These are phyloP conservation scores for Suhomyces wounanorum DNA, from an alignment of 1,139 yeast species.

Conservation along the genomic window DNA sequence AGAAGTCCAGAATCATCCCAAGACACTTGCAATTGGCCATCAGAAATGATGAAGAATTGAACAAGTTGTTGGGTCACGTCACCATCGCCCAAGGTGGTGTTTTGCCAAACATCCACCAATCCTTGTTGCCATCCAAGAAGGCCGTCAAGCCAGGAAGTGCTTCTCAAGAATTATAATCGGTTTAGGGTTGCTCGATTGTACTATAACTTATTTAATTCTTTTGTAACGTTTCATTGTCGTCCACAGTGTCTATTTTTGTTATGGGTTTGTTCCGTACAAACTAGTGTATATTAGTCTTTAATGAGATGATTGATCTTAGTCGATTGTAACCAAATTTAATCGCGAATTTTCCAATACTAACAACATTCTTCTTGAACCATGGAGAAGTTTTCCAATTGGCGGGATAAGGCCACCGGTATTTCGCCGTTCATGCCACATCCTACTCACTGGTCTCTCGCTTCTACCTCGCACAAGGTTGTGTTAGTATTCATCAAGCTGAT, in stretches of 20 bases:
- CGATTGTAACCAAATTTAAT: not conserved
- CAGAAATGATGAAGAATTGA: conserved; percentile 57
- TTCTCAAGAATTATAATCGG: conserved; percentile 78
- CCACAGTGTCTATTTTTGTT: conserved; percentile 10
- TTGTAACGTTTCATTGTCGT: conserved; percentile 13
- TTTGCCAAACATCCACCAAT: conserved; percentile 94
- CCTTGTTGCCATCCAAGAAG: conserved; percentile 93
- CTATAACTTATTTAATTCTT: conserved; percentile 15
- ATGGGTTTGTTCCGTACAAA: conserved; percentile 14
- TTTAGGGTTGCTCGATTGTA: conserved; percentile 12
- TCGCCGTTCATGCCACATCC: conserved; percentile 67
- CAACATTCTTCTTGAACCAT: conserved; percentile 27
- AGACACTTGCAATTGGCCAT: conserved; percentile 56
- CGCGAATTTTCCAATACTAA: conserved; percentile 1
- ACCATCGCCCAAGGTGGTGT: conserved; percentile 99
- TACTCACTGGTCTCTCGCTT: conserved; percentile 5
- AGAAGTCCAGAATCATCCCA: conserved; percentile 58
- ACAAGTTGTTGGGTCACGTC: conserved; percentile 79
- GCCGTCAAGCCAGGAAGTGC: conserved; percentile 66
- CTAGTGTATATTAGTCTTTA: conserved; percentile 22
- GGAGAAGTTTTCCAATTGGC: conserved; percentile 76
- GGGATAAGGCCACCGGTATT: conserved; percentile 83
- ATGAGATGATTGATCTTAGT: conserved; percentile 18
- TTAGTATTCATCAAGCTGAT: conserved; percentile 18
- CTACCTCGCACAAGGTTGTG: conserved; percentile 9